Percentiles rank a stretch among this genome's conserved stretches.
Conservation (phyloP, 1,139 yeast genomes). For the Komagataea norvegica region DNA sequence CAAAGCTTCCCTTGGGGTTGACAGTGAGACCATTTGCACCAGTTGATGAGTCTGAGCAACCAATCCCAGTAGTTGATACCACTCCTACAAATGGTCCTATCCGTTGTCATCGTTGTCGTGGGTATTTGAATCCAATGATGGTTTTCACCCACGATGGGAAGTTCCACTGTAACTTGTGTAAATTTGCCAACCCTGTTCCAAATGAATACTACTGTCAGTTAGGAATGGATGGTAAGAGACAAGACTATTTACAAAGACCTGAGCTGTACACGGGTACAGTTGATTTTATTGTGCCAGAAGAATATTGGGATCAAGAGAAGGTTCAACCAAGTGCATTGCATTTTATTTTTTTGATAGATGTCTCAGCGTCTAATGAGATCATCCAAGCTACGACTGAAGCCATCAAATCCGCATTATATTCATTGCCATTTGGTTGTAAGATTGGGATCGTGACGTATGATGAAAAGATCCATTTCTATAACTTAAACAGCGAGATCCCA, state of each 20-base stretch:
- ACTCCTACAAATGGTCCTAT: conserved; percentile 61
- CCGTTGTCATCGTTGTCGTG: conserved; percentile 86
- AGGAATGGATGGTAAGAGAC: conserved; percentile 53
- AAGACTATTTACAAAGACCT: conserved; percentile 63
- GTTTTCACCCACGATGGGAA: conserved; percentile 57
- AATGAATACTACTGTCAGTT: conserved; percentile 61
- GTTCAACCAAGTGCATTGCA: conserved; percentile 47
- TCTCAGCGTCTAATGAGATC: conserved; percentile 59
- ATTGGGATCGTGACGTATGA: conserved; percentile 78
- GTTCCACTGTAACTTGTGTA: conserved; percentile 85
- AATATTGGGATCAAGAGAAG: conserved; percentile 52
- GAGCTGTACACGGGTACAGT: conserved; percentile 82
- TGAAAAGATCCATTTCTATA: conserved; percentile 67
- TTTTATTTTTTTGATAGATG: conserved; percentile 76
- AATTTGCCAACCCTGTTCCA: conserved; percentile 69
- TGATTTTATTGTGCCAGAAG: conserved; percentile 74
- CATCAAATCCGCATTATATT: conserved; percentile 49
- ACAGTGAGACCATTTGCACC: conserved; percentile 84
- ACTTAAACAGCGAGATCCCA: conserved; percentile 54
- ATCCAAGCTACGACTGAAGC: conserved; percentile 71
- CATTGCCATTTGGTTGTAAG: conserved; percentile 38
- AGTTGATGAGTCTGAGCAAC: conserved; percentile 39
- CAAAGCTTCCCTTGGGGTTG: conserved; percentile 79
- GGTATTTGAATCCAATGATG: conserved; percentile 85
- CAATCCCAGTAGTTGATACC: conserved; percentile 69